phyloP scores from a whole-genome alignment of 2,329 filamentous ascomycete genomes.

The Aspergillus aculeatinus region DNA sequence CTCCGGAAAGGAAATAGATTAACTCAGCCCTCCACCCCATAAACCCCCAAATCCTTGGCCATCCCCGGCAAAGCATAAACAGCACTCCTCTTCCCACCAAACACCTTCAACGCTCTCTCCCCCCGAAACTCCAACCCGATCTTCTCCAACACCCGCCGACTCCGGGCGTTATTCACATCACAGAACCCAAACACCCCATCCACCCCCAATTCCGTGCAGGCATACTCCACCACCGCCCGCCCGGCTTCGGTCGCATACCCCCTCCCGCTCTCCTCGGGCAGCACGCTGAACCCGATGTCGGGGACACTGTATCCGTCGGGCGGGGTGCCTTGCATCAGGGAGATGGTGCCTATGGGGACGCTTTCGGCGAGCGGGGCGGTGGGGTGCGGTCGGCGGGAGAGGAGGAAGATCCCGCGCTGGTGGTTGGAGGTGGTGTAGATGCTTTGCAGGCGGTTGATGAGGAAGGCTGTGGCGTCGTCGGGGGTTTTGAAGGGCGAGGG shows the following conservation, averaged over 20 bases:
- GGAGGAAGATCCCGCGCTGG: neutral
- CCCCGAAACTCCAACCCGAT: neutral
- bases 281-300: neutral
- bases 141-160: neutral
- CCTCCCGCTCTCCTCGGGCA: neutral
- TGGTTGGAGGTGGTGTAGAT: neutral
- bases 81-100: neutral
- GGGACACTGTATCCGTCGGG: neutral
- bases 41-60: neutral
- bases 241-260: neutral
- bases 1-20: too few relatives aligned
- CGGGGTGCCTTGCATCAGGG: neutral
- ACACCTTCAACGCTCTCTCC: neutral
- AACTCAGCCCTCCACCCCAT: conserved; percentile 12
- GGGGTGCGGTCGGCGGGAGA: neutral
- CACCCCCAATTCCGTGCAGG: neutral
- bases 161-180: neutral
- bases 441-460: neutral
- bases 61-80: neutral
- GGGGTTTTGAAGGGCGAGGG: neutral
- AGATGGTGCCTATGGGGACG: neutral
- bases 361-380: neutral
- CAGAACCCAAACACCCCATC: neutral
- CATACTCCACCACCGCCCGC: neutral
- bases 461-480: neutral